Evolutionary conservation across 106 monocot species (phyloP).

Genomic region (Acorus gramineus): DNA sequence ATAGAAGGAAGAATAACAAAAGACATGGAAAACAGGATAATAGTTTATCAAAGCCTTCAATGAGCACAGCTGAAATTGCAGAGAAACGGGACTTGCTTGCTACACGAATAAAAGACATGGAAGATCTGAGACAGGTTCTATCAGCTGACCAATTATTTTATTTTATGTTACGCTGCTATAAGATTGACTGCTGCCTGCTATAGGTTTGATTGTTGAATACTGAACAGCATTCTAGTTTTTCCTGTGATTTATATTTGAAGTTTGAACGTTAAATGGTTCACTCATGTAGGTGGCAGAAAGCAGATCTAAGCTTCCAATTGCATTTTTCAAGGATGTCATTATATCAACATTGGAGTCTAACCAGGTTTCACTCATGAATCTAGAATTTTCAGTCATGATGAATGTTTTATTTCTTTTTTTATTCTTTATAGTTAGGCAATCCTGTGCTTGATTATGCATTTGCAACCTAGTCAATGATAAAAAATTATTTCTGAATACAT

Average conservation of each 20-base stretch:
- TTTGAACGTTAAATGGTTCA: too few species aligned
- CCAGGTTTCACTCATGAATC: constrained; percentile 37
- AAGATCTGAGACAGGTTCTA: constrained; percentile 60
- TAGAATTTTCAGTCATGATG: neutral
- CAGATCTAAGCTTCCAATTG: constrained; percentile 78
- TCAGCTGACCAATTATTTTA: neutral
- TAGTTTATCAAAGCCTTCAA: constrained; percentile 56
- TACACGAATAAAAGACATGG: constrained; percentile 28
- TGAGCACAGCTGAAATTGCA: constrained; percentile 43
- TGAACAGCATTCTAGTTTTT: neutral
- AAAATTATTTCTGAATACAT: too few species aligned
- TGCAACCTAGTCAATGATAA: too few species aligned
- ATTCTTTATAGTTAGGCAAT: neutral
- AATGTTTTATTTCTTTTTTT: constrained; percentile 1
- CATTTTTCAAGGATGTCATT: constrained; percentile 64
- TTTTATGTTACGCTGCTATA: too few species aligned
- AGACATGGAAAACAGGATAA: constrained; percentile 32
- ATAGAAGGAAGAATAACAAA: constrained; percentile 18
- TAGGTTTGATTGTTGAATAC: too few species aligned
- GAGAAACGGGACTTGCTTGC: constrained; percentile 50
- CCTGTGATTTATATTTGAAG: neutral
- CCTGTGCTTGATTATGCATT: too few species aligned
- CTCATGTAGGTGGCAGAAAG: constrained; percentile 52
- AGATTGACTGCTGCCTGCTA: too few species aligned
- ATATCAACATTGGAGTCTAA: constrained; percentile 65